phyloP scores from a whole-genome alignment of 1,284 basidiomycete species.

The Fomitiporia mediterranea region DNA sequence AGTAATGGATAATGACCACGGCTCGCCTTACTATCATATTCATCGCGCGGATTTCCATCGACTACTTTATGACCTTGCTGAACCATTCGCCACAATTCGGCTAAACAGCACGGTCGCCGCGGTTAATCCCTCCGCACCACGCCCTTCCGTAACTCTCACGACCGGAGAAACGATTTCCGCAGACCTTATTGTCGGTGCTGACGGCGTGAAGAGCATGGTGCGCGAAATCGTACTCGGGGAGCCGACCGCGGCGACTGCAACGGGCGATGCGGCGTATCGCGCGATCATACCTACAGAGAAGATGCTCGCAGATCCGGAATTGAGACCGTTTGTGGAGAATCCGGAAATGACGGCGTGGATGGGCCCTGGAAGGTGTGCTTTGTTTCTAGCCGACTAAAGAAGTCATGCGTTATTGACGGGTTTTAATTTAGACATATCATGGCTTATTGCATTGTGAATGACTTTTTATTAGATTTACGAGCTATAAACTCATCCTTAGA shows the following conservation, averaged over 20 bases:
- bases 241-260: constrained; percentile 33
- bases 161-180: constrained; percentile 37
- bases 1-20: constrained; percentile 34
- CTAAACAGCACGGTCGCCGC: constrained; percentile 29
- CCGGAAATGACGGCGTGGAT: constrained; percentile 33
- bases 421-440: not conserved
- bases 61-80: constrained; percentile 27
- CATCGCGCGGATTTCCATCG: constrained; percentile 39
- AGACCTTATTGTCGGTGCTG: constrained; percentile 51
- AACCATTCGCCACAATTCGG: constrained; percentile 24
- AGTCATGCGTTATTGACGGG: not conserved
- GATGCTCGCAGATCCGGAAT: constrained; percentile 46
- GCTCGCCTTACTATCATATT: constrained; percentile 44
- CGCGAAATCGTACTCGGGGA: constrained; percentile 39
- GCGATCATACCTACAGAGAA: constrained; percentile 42
- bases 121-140: constrained; percentile 37
- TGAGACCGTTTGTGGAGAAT: constrained; percentile 30
- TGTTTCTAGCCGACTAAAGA: not conserved
- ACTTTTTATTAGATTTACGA: no score
- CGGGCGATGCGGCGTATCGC: constrained; percentile 52
- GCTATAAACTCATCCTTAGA: no score
- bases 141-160: constrained; percentile 33
- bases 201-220: constrained; percentile 49
- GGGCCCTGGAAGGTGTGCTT: constrained; percentile 25
- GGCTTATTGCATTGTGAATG: constrained; percentile 8